Evolutionary conservation across 2,329 filamentous ascomycete genomes (phyloP), one percentile per base, ranked within the genome.

Genomic region (Arachnopeziza araneosa): DNA sequence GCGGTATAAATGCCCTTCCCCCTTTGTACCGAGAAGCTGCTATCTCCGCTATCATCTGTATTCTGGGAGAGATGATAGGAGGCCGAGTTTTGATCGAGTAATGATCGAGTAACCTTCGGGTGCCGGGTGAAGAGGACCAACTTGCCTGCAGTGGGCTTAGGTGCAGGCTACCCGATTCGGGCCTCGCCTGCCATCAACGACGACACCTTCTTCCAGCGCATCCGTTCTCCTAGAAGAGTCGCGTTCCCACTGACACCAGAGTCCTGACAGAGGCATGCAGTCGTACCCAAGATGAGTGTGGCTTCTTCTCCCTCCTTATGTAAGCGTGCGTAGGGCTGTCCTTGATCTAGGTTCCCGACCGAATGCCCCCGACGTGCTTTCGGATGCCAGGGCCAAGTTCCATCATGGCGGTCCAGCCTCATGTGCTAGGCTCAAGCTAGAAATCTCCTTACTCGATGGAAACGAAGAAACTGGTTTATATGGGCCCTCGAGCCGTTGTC

Each of bases 21-120:
- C 36, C 36, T 44, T 44, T 44, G 26, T 30, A 30, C 26, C 26
- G 26, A 30, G 26, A 30, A 30, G 5, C 9, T 30, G 36, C 36
- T 44, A 44, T 44, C 36, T 44, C 36, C 12, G 36, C 36, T 44
- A 44, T 44, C 36, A 44, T 6, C 5, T 12, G 17, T 17, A 44
- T 4, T 17, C 17, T 14, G 12, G 17, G 36, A 44, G 4, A 44
- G 17, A 17, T 44, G 36, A 44, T 44, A 44, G 36, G 36, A 44
- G 36, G 6, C 36, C 36, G 23, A 56, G 57, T 63, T 65, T 59
- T 48, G 32, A 63, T 65, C 57, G 63, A 64, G 56, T 64, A 64
- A 62, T 59, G 50, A 62, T 62, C 56, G 60, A 64, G 62, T 64
- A 59, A 64, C 6, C 36, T 44, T 44, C 12, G 36, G 36, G 10